Percentiles rank a stretch among this genome's conserved stretches.
phyloP scores from a whole-genome alignment of 495 filamentous ascomycete genomes.

The Penicillium egyptiacum region DNA sequence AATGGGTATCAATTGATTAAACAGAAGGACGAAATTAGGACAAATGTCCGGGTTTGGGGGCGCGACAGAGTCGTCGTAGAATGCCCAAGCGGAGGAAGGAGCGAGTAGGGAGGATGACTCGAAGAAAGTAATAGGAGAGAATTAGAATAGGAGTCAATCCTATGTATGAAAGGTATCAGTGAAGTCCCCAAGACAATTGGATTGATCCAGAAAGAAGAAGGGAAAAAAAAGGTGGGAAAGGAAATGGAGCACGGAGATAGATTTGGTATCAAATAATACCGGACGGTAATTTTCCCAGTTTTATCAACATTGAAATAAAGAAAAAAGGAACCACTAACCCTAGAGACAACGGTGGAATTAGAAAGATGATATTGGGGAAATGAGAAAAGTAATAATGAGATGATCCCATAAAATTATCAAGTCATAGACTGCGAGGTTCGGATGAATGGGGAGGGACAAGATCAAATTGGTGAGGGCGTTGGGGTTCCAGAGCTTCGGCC shows the following conservation, averaged over 20 bases:
- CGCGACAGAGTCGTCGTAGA: conserved; percentile 6
- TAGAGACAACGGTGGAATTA: not conserved
- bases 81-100: conserved; percentile 10
- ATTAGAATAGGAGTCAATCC: conserved; percentile 12
- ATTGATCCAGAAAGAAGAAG: conserved; percentile 12
- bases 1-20: conserved; percentile 22
- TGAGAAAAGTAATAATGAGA: not conserved
- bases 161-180: conserved; percentile 5
- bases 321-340: conserved; percentile 5
- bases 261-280: conserved; percentile 23
- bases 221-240: conserved; percentile 39
- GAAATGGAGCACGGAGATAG: conserved; percentile 19
- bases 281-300: conserved; percentile 23
- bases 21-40: conserved; percentile 10
- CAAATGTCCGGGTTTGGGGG: conserved; percentile 7
- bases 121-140: conserved; percentile 12
- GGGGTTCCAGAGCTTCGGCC: conserved; percentile 18
- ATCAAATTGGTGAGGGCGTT: conserved; percentile 23
- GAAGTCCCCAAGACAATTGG: conserved; percentile 7
- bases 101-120: conserved; percentile 11
- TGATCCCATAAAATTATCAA: not conserved
- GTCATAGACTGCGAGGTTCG: conserved; percentile 6
- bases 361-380: not conserved
- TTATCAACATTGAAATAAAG: not conserved
- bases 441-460: conserved; percentile 23